phyloP scores from a whole-genome alignment of 2,329 filamentous ascomycete species.

The Alternaria novae-zelandiae region DNA sequence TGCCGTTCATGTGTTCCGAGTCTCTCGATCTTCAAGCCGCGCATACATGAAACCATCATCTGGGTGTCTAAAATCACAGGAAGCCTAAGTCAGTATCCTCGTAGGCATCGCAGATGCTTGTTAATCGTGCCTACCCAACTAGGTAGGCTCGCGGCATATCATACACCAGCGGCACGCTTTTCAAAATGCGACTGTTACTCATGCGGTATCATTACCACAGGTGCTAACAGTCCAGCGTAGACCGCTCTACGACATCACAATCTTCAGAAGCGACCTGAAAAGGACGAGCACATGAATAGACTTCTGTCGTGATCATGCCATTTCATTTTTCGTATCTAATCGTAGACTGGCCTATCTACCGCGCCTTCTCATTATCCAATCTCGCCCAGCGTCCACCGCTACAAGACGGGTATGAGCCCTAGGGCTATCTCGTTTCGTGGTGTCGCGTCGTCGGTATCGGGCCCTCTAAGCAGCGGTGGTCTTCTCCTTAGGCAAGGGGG shows the following conservation, averaged over 20 bases:
- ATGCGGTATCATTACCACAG: neutral
- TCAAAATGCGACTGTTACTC: neutral
- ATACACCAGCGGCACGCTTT: neutral
- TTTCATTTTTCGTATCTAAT: neutral
- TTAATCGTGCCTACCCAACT: neutral
- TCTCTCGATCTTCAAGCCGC: neutral
- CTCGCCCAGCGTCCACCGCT: neutral
- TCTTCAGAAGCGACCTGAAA: neutral
- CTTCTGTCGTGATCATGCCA: neutral
- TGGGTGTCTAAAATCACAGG: neutral
- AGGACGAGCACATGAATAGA: neutral
- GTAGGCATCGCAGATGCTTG: neutral
- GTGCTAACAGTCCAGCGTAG: neutral
- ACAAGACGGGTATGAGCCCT: neutral
- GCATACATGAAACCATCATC: neutral
- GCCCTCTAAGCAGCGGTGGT: slow-evolving; percentile 52
- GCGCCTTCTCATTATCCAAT: neutral
- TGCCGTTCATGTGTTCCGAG: neutral
- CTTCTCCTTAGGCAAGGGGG: slow-evolving; percentile 64
- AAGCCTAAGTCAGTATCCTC: neutral
- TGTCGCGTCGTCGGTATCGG: neutral
- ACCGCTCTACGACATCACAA: neutral
- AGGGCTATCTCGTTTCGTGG: neutral
- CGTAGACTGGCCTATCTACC: neutral
- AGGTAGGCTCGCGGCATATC: neutral